phyloP scores from a whole-genome alignment of 2,329 filamentous ascomycete species.

The Fusarium sp. region DNA sequence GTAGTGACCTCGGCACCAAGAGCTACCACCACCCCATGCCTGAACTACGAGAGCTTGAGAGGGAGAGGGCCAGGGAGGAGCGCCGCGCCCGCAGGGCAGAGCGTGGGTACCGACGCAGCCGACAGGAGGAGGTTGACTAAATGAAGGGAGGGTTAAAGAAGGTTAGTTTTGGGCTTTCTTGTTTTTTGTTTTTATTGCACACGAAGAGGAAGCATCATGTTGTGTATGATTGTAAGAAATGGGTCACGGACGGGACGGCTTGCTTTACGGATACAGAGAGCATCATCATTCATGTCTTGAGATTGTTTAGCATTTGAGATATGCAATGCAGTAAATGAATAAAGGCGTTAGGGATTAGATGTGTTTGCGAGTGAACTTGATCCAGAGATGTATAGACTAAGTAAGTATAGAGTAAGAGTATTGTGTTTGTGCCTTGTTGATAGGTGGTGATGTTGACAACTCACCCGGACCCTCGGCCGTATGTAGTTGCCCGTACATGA shows the following conservation, averaged over 20 bases:
- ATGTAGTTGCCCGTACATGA: background rate
- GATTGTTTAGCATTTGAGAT: constrained; percentile 27
- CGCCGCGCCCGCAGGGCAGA: constrained; percentile 48
- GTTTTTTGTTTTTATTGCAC: constrained; percentile 1
- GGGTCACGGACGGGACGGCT: constrained; percentile 34
- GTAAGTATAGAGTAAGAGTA: no score
- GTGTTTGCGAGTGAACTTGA: background rate
- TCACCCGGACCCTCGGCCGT: background rate
- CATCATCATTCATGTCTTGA: constrained; percentile 7
- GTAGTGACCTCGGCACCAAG: constrained; percentile 67
- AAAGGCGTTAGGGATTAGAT: background rate
- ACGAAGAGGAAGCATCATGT: background rate
- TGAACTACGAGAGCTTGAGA: constrained; percentile 56
- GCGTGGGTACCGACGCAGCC: constrained; percentile 49
- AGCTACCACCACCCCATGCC: constrained; percentile 68
- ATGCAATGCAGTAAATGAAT: constrained; percentile 17
- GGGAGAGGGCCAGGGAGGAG: constrained; percentile 50
- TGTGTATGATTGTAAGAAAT: constrained; percentile 31
- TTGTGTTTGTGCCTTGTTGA: background rate
- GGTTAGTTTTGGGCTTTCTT: background rate
- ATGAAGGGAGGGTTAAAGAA: background rate
- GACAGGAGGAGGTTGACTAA: constrained; percentile 46
- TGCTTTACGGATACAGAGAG: constrained; percentile 25
- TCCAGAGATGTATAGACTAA: background rate
- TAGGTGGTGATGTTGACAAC: background rate